Evolutionary conservation across 495 filamentous ascomycete genomes (phyloP).

Genomic region (Penicillium ucsense): DNA sequence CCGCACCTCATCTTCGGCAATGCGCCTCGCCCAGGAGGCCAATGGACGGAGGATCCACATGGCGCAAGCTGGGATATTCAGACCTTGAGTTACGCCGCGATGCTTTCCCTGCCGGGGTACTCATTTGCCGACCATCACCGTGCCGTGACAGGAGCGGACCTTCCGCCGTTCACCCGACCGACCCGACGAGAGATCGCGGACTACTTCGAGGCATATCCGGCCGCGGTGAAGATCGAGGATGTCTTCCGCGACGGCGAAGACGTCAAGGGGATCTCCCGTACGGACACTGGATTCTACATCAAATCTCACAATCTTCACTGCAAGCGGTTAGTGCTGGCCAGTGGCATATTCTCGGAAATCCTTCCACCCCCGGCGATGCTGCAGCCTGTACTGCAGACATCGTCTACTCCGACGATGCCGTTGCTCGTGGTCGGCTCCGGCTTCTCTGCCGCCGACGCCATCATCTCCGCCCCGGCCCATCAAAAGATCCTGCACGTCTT

Average conservation of each 20-base stretch:
- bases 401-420: constrained; percentile 18
- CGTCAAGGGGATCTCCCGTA: constrained; percentile 36
- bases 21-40: constrained; percentile 45
- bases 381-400: constrained; percentile 25
- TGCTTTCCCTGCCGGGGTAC: constrained; percentile 57
- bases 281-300: constrained; percentile 41
- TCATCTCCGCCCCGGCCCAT: constrained; percentile 41
- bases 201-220: constrained; percentile 49
- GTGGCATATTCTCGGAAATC: constrained; percentile 50
- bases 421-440: constrained; percentile 55
- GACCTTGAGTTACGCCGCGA: constrained; percentile 55
- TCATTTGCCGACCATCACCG: constrained; percentile 47
- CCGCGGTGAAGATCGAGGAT: constrained; percentile 42
- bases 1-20: constrained; percentile 51
- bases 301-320: constrained; percentile 45
- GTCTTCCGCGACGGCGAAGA: constrained; percentile 37
- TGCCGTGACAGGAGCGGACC: constrained; percentile 26
- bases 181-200: constrained; percentile 48
- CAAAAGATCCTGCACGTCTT: constrained; percentile 54
- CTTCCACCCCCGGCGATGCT: constrained; percentile 44
- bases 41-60: constrained; percentile 52
- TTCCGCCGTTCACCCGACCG: constrained; percentile 48
- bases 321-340: constrained; percentile 53
- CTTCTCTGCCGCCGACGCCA: constrained; percentile 55
- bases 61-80: constrained; percentile 48